Percentiles rank a stretch among this genome's conserved stretches.
phyloP scores from a whole-genome alignment of 164 flowering plant species.

The Platanus orientalis region DNA sequence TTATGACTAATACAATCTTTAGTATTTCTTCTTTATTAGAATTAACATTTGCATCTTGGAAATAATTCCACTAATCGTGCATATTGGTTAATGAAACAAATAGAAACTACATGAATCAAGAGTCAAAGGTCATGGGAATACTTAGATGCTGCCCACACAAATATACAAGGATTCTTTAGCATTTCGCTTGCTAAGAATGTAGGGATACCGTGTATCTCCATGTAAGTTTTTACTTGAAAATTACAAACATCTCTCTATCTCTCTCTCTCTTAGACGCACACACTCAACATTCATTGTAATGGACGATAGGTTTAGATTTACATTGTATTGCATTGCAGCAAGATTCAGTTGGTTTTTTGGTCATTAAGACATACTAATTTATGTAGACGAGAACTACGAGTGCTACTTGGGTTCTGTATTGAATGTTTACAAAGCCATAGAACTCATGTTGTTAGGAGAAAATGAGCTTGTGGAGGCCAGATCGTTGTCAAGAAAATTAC shows the following conservation, averaged over 20 bases:
- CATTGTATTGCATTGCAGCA: conserved; percentile 10
- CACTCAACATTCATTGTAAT: background rate
- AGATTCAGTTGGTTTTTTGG: conserved; percentile 32
- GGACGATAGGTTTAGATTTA: no score
- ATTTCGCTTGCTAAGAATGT: conserved; percentile 37
- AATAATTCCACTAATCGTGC: background rate
- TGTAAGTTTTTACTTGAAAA: conserved; percentile 18
- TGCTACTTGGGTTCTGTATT: conserved; percentile 19
- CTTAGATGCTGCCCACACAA: conserved; percentile 8
- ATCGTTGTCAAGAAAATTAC: background rate
- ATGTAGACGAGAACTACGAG: conserved; percentile 22
- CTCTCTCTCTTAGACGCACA: background rate
- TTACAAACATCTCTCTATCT: background rate
- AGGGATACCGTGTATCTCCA: conserved; percentile 32
- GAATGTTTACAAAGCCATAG: conserved; percentile 34
- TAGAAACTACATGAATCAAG: conserved; percentile 22
- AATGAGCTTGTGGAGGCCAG: conserved; percentile 29
- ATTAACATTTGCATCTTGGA: background rate
- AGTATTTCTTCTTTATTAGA: no score
- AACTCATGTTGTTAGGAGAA: conserved; percentile 33
- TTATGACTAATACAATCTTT: no score
- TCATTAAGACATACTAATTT: conserved; percentile 12
- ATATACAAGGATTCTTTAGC: conserved; percentile 38
- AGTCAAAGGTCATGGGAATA: background rate
- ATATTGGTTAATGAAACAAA: background rate